A percentile compares a stretch with the other conserved stretches of the same genome.
phyloP scores from a whole-genome alignment of 139 green algal species.

The Closterium sp. region DNA sequence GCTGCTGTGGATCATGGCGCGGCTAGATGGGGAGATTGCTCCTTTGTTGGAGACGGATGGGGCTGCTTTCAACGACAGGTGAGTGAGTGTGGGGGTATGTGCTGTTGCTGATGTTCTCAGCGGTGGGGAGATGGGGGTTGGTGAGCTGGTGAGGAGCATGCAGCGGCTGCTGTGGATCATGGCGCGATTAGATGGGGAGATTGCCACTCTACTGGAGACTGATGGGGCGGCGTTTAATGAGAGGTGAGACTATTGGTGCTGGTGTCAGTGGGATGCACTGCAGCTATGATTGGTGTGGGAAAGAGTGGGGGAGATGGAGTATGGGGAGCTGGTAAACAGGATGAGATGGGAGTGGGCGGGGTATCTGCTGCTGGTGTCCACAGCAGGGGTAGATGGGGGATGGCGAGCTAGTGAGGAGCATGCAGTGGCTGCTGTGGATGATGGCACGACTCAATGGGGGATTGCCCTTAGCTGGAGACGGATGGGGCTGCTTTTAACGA shows the following conservation, averaged over 20 bases:
- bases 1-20: too few species aligned
- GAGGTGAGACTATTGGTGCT: constrained; percentile 16
- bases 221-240: constrained; percentile 85
- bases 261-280: neutral
- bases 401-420: constrained; percentile 59
- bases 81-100: too few species aligned
- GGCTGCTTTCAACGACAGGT: too few species aligned
- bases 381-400: too few species aligned
- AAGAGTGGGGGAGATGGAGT: constrained; percentile 23
- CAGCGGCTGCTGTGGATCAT: constrained; percentile 78
- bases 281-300: too few species aligned
- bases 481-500: constrained; percentile 85
- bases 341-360: neutral
- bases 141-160: constrained; percentile 72
- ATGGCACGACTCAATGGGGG: constrained; percentile 80
- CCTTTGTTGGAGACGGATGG: too few species aligned
- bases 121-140: constrained; percentile 40
- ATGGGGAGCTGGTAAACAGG: constrained; percentile 55
- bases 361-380: neutral
- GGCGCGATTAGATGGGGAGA: constrained; percentile 78
- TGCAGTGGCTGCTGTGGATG: too few species aligned
- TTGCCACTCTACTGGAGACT: constrained; percentile 77
- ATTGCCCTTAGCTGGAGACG: constrained; percentile 81
- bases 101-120: too few species aligned
- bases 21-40: too few species aligned